phyloP scores from a whole-genome alignment of 306 rosid species.

The Rubus parviflorus region DNA sequence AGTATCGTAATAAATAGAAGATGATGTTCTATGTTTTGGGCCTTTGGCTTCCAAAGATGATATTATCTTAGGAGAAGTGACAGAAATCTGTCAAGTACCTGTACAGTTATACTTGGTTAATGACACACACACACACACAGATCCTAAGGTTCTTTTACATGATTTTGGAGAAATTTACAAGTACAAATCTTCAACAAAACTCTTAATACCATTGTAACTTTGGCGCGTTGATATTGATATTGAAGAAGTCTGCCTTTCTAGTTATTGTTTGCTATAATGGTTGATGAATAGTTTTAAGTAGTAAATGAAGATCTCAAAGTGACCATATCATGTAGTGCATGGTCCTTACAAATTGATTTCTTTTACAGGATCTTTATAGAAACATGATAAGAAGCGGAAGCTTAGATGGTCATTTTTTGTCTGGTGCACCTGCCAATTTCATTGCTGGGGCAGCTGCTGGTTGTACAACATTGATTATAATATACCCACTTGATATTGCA shows the following conservation, averaged over 20 bases:
- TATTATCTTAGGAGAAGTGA: background rate
- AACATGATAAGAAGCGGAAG: constrained; percentile 62
- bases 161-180: background rate
- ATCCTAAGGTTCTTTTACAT: background rate
- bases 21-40: no score
- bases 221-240: background rate
- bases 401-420: constrained; percentile 39
- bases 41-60: background rate
- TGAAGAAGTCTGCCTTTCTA: background rate
- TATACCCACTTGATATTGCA: constrained; percentile 93
- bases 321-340: background rate
- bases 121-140: no score
- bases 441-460: constrained; percentile 91
- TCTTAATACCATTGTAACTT: background rate
- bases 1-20: background rate
- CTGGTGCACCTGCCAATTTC: constrained; percentile 84
- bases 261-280: background rate
- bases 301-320: background rate
- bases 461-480: constrained; percentile 72
- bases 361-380: constrained; percentile 80
- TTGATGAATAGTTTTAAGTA: background rate
- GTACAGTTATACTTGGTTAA: background rate
- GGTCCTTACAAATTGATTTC: background rate
- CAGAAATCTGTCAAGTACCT: background rate
- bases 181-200: background rate